Base-by-base conservation (phyloP, 2,329 filamentous ascomycete genomes). In the Alternaria gansuensis region DNA sequence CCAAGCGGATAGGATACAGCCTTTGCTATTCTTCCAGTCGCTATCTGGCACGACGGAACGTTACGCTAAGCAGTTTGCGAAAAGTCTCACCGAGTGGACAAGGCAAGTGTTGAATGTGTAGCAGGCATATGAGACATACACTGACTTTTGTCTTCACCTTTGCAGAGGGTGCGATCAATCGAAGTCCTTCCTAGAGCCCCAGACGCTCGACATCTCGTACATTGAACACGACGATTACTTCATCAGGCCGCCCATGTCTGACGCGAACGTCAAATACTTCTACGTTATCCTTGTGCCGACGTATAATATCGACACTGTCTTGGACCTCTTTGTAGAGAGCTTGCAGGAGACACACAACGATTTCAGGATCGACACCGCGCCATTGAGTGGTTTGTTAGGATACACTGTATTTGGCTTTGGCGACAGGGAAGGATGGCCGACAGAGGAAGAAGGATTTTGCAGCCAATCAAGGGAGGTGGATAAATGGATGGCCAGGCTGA, bases 401-500 rank as follows among this genome's bases (percentile, higher is more conserved):
- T 98, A 97, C 74, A 92, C 92, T 0, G 93, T 98, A 0, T 98
- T 98, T 80, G 95, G 95, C 0, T 90, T 97, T 71, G 94, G 94
- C 17, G 94, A 98, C 75, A 88, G 86, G 62, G 91, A 96, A 74
- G 92, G 91, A 57, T 99, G 95, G 94, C 92, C 93, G 0, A 92
- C 90, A 0, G 93, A 97, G 78, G 87, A 89, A 59, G 91, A 95
- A 68, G 94, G 94, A 0, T 99, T 93, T 79, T 97, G 94, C 75
- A 93, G 92, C 62, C 94, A 98, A 75, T 94, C 94, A 1, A 91
- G 89, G 71, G 89, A 97, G 67, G 83, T 96, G 3, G 94, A 99
- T 75, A 93, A 88, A 75, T 98, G 95, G 94, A 91, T 99, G 90
- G 93, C 94, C n/a, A 96, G 93, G 74, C 80, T 99, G 70, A 97